Percentiles rank a stretch among this genome's conserved stretches.
phyloP scores from a whole-genome alignment of 1,139 yeast species.

The Yamadazyma membranifaciens region DNA sequence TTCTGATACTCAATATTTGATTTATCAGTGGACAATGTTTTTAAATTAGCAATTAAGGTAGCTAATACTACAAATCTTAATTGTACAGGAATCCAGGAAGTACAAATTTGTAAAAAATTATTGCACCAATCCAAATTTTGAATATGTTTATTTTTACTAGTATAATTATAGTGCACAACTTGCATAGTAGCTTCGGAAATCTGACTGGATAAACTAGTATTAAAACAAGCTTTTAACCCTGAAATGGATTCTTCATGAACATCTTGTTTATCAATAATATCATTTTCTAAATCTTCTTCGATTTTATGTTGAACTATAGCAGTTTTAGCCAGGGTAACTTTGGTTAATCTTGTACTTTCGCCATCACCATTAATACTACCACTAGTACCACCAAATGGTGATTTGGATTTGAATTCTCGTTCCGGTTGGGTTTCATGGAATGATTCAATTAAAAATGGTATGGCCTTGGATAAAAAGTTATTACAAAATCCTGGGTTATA shows the following conservation, averaged over 20 bases:
- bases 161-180: slow-evolving; percentile 28
- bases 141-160: slow-evolving; percentile 13
- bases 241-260: slow-evolving; percentile 39
- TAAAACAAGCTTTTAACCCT: slow-evolving; percentile 49
- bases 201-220: slow-evolving; percentile 50
- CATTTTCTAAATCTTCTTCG: slow-evolving; percentile 32
- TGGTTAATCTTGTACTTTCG: slow-evolving; percentile 24
- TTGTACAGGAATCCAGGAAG: slow-evolving; percentile 87
- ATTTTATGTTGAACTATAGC: slow-evolving; percentile 18
- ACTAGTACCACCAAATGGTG: slow-evolving; percentile 17
- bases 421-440: slow-evolving; percentile 20
- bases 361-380: slow-evolving; percentile 17
- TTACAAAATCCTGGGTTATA: slow-evolving; percentile 37
- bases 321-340: slow-evolving; percentile 27
- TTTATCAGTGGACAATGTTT: slow-evolving; percentile 19
- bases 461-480: slow-evolving; percentile 34
- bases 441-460: slow-evolving; percentile 41
- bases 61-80: slow-evolving; percentile 68
- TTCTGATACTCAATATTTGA: slow-evolving; percentile 40
- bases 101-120: slow-evolving; percentile 59
- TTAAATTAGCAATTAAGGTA: slow-evolving; percentile 37
- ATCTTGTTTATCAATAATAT: slow-evolving; percentile 22
- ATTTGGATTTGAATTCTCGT: slow-evolving; percentile 16
- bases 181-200: slow-evolving; percentile 46
- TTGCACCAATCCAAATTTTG: slow-evolving; percentile 48